These are phyloP conservation scores for Vinca major DNA, from an alignment of 305 asterid genomes.

Conservation along the genomic window DNA sequence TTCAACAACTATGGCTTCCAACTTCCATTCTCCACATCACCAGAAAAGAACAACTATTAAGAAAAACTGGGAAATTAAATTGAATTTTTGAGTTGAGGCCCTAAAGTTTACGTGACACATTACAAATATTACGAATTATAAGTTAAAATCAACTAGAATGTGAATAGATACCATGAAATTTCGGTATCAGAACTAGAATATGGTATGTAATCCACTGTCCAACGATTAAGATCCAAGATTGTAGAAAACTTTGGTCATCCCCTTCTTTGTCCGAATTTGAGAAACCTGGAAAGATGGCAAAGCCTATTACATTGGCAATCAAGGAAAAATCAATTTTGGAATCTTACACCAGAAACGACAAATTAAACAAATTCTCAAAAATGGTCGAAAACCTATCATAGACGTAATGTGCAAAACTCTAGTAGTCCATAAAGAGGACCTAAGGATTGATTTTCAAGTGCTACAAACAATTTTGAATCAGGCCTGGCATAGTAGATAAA, in stretches of 20 bases:
- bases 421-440: neutral
- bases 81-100: too few relatives aligned
- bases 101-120: too few relatives aligned
- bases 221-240: slow-evolving; percentile 21
- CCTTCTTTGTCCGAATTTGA: slow-evolving; percentile 68
- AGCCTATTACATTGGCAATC: neutral
- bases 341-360: neutral
- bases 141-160: neutral
- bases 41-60: neutral
- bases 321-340: neutral
- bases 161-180: neutral
- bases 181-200: neutral
- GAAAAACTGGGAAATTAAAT: neutral
- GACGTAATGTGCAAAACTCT: neutral
- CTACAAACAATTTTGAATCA: neutral
- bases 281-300: slow-evolving; percentile 40
- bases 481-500: neutral
- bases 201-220: neutral
- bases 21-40: neutral
- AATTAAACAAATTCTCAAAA: neutral
- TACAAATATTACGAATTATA: too few relatives aligned
- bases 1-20: neutral
- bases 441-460: neutral
- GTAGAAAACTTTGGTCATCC: slow-evolving; percentile 51
- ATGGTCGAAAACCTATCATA: neutral